Percentiles rank a stretch among this genome's conserved stretches.
Conservation (phyloP, 2,329 filamentous ascomycete genomes). For the Colletotrichum trifolii region DNA sequence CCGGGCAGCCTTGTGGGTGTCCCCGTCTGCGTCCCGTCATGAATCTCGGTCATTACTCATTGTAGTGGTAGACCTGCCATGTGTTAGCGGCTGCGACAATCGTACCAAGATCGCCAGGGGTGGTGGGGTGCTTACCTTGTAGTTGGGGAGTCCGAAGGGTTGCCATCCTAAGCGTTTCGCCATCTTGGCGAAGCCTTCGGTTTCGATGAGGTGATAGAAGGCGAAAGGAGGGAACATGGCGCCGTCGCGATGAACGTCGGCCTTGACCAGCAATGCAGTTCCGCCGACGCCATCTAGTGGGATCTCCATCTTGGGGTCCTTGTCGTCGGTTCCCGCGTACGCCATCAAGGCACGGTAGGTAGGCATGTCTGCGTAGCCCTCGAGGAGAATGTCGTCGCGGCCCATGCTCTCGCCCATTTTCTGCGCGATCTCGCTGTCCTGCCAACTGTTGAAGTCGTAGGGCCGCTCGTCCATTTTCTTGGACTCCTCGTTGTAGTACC, state of each 20-base stretch:
- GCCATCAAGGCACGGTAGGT: slow-evolving; percentile 95
- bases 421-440: slow-evolving; percentile 84
- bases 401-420: slow-evolving; percentile 83
- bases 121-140: slow-evolving; percentile 75
- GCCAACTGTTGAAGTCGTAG: slow-evolving; percentile 98
- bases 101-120: neutral
- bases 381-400: slow-evolving; percentile 89
- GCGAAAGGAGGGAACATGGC: slow-evolving; percentile 98
- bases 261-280: slow-evolving; percentile 92
- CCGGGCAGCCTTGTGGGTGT: slow-evolving; percentile 3
- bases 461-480: slow-evolving; percentile 80
- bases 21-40: slow-evolving; percentile 5
- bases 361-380: slow-evolving; percentile 92
- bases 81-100: slow-evolving; percentile 20
- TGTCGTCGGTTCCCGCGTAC: slow-evolving; percentile 72
- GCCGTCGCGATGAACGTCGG: slow-evolving; percentile 94
- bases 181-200: slow-evolving; percentile 98
- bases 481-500: slow-evolving; percentile 76
- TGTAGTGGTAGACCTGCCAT: slow-evolving; percentile 85
- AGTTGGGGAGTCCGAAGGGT: slow-evolving; percentile 91
- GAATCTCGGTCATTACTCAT: slow-evolving; percentile 68
- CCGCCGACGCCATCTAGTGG: slow-evolving; percentile 93
- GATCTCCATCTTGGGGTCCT: slow-evolving; percentile 71
- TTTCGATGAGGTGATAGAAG: slow-evolving; percentile 98
- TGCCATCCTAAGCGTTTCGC: slow-evolving; percentile 87